Evolutionary conservation across 2,329 filamentous ascomycete species (phyloP), one percentile per base, ranked within the genome.

Genomic region (Xylariaceae sp.): DNA sequence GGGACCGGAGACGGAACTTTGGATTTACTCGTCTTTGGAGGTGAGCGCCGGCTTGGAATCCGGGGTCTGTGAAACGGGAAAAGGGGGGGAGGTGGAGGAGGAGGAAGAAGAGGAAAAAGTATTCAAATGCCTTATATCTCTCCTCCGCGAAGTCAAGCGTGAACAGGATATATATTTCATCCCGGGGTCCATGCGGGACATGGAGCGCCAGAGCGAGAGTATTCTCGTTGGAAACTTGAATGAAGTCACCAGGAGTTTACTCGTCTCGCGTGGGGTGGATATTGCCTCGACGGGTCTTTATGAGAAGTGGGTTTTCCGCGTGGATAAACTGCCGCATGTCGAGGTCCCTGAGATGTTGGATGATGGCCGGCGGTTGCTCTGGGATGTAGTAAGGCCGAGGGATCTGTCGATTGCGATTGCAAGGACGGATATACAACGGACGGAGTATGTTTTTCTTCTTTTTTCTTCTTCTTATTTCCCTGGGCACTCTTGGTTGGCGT

Each of bases 1-100:
- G 51, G 75, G 77, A 0, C 82, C 81, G 0, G 84, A 87, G 65
- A 88, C 86, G 0, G 79, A 87, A 58, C 71, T 83, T 32, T 87
- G 81, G 79, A 63, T 88, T 1, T 88, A 84, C 67, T 76, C 74
- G 1, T 78, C 77, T 0, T 64, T 80, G 2, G 78, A 84, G 54
- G n/a, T 26, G 8, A 4, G 40, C 1, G 29, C 29, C 1, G 56
- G 68, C 19, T 2, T 8, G 40, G 43, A 45, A 5, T n/a, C 4
- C 26, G 12, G 72, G 53, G 51, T 57, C 8, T 30, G 32, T 26
- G 19, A 44, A 29, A 42, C 3, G 70, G 51, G 60, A 6, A 59
- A 54, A 51, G 37, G 3, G 51, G 40, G n/a, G 7, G 40, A 47
- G 9, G 45, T 35, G 27, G 19, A 32, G 4, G 34, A 31, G 9